phyloP scores from a whole-genome alignment of 768 basidiomycete genomes.

The Brasilioporus rufonigricans region DNA sequence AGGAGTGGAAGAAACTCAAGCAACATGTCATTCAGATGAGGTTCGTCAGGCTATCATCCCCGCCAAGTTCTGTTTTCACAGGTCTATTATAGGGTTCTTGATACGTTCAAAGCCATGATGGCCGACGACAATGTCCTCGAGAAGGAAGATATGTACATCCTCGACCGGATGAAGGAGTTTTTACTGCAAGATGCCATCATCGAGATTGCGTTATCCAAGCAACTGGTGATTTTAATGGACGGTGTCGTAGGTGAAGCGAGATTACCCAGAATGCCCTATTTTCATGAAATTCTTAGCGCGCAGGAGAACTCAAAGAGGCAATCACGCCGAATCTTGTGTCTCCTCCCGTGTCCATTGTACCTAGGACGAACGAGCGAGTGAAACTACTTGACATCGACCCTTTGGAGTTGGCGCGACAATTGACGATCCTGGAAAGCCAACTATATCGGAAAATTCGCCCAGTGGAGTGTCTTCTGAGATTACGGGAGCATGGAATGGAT shows the following conservation, averaged over 20 bases:
- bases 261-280: not conserved
- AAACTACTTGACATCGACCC: slow-evolving; percentile 86
- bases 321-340: slow-evolving; percentile 51
- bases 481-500: slow-evolving; percentile 72
- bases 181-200: slow-evolving; percentile 62
- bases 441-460: slow-evolving; percentile 87
- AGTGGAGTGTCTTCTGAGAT: slow-evolving; percentile 85
- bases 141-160: slow-evolving; percentile 79
- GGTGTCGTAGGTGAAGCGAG: slow-evolving; percentile 59
- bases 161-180: slow-evolving; percentile 82
- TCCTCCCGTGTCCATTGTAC: slow-evolving; percentile 75
- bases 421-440: slow-evolving; percentile 87
- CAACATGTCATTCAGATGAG: slow-evolving; percentile 84
- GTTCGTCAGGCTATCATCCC: slow-evolving; percentile 42
- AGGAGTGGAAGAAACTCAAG: slow-evolving; percentile 83
- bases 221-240: slow-evolving; percentile 70
- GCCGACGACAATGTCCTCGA: slow-evolving; percentile 81
- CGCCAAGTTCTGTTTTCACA: slow-evolving; percentile 1
- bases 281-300: slow-evolving; percentile 37
- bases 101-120: slow-evolving; percentile 88
- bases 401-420: slow-evolving; percentile 85
- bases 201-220: slow-evolving; percentile 68
- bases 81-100: slow-evolving; percentile 58
- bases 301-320: slow-evolving; percentile 58
- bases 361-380: slow-evolving; percentile 67